Evolutionary conservation across 768 basidiomycete species (phyloP).

Genomic region (Panellus pusillus): DNA sequence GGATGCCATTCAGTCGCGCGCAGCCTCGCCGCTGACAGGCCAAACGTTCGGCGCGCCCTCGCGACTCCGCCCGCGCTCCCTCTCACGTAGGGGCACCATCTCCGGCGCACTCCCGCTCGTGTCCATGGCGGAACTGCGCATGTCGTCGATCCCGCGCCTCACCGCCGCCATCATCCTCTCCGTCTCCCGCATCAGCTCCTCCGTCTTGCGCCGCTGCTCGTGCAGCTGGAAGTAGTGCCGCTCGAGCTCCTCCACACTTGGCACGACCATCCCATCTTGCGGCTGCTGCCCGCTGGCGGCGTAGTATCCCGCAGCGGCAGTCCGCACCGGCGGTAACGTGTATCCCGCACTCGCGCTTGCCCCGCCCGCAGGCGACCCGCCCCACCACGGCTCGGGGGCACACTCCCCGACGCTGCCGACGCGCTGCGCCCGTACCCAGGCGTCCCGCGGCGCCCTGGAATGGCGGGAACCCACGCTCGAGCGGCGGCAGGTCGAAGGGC

Average conservation of each 20-base stretch:
- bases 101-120: slow-evolving; percentile 7
- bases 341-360: background rate
- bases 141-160: slow-evolving; percentile 75
- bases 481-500: slow-evolving; percentile 31
- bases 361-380: slow-evolving; percentile 15
- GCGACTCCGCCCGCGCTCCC: slow-evolving; percentile 10
- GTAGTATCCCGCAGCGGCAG: slow-evolving; percentile 4
- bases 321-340: slow-evolving; percentile 9
- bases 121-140: slow-evolving; percentile 37
- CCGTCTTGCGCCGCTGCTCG: slow-evolving; percentile 61
- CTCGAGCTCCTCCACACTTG: slow-evolving; percentile 62
- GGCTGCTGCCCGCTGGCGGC: slow-evolving; percentile 16
- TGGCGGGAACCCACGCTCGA: slow-evolving; percentile 16
- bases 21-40: slow-evolving; percentile 9
- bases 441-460: background rate
- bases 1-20: slow-evolving; percentile 5
- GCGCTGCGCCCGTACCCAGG: slow-evolving; percentile 32
- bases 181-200: slow-evolving; percentile 76
- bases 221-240: slow-evolving; percentile 67
- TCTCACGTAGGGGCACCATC: slow-evolving; percentile 14
- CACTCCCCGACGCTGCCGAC: slow-evolving; percentile 17
- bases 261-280: slow-evolving; percentile 31
- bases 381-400: slow-evolving; percentile 12
- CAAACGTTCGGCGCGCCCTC: slow-evolving; percentile 12
- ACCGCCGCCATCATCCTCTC: slow-evolving; percentile 71